Percentiles rank a stretch among this genome's conserved stretches.
These are phyloP conservation scores for Echites panduratus DNA, from an alignment of 257 asterid genomes.

Conservation along the genomic window DNA sequence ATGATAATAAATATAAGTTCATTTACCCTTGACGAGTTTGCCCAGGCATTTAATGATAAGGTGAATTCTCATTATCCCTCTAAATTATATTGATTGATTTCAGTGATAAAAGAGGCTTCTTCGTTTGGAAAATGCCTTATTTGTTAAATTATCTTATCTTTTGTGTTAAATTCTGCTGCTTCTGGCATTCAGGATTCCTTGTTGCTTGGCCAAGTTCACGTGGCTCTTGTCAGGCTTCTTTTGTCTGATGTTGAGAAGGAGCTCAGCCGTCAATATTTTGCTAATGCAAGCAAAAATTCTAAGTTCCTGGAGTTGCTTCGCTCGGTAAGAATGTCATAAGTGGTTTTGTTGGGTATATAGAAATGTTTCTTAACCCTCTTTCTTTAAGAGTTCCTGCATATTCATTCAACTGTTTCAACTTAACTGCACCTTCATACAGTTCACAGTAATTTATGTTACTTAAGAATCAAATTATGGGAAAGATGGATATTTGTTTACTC, in stretches of 20 bases:
- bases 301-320: conserved; percentile 69
- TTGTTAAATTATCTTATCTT: conserved; percentile 10
- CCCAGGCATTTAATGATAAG: conserved; percentile 76
- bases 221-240: conserved; percentile 72
- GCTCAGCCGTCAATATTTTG: conserved; percentile 41
- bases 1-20: conserved; percentile 43
- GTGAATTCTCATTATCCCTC: conserved; percentile 33
- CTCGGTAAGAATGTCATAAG: conserved; percentile 45
- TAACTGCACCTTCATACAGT: neutral
- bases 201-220: conserved; percentile 85
- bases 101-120: neutral
- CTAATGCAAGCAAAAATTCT: conserved; percentile 71
- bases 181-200: conserved; percentile 60
- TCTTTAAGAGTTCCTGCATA: neutral
- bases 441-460: neutral
- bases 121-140: neutral
- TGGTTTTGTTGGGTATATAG: neutral
- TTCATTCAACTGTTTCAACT: neutral
- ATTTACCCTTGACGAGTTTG: conserved; percentile 82
- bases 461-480: neutral
- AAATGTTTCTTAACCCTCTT: neutral
- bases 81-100: conserved; percentile 3
- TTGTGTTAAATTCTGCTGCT: conserved; percentile 19
- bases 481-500: neutral
- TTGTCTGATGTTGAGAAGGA: conserved; percentile 63